Conservation (phyloP, 2,329 filamentous ascomycete genomes). For the Claviceps quebecensis region DNA sequence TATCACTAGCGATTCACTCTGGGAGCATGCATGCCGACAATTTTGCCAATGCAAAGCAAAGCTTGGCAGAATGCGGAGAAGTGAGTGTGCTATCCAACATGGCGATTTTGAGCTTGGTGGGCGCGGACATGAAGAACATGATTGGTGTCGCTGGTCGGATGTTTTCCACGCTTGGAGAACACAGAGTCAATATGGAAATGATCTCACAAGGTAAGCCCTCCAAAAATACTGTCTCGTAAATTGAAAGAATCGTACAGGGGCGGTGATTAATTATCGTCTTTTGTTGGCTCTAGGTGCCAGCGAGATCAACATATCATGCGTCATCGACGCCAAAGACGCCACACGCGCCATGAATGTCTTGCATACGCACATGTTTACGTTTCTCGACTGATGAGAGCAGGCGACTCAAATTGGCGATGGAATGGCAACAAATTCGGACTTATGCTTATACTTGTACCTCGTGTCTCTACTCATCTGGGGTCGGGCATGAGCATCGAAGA, state of each 20-base stretch:
- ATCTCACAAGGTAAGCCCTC: conserved; percentile 73
- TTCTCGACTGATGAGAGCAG: conserved; percentile 51
- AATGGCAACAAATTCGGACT: too few species aligned
- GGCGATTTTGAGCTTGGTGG: conserved; percentile 90
- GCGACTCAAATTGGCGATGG: not conserved
- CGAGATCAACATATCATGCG: conserved; percentile 98
- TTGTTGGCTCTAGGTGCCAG: conserved; percentile 54
- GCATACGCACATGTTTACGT: conserved; percentile 93
- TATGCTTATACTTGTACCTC: not conserved
- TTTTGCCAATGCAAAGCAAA: conserved; percentile 53
- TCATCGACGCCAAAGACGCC: conserved; percentile 83
- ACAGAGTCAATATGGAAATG: conserved; percentile 97
- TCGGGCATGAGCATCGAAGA: not conserved
- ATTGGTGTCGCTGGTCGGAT: conserved; percentile 82
- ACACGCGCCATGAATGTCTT: conserved; percentile 90
- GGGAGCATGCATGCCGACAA: conserved; percentile 50
- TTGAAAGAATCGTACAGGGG: not conserved
- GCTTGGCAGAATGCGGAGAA: conserved; percentile 69
- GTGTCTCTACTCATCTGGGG: not conserved
- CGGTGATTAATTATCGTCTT: not conserved
- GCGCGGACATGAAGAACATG: conserved; percentile 97
- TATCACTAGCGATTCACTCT: conserved; percentile 90
- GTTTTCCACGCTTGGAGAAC: conserved; percentile 87
- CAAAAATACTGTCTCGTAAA: not conserved
- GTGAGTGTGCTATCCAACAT: conserved; percentile 84